Evolutionary conservation across 768 basidiomycete genomes (phyloP), one percentile per base, ranked within the genome.

Genomic region (Pulveroboletus sp.): DNA sequence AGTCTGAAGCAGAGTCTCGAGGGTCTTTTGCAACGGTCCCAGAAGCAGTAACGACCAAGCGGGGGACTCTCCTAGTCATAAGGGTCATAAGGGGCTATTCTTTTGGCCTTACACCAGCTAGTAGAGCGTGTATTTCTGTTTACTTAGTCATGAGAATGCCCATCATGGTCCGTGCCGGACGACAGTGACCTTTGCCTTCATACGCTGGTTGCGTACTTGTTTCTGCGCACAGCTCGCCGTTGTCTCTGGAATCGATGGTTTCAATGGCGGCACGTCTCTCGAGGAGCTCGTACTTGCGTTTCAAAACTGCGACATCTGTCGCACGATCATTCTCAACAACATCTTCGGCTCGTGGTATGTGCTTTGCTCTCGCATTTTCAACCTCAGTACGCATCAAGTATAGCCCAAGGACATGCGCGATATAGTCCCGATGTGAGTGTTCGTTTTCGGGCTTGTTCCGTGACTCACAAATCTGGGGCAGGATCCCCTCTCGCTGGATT

Each of bases 401-500:
- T 32, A 65, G 62, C 57, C n/a, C 53, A 63, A 32, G 52, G 36
- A 36, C 49, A 58, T 35, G 50, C 43, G 17, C 49, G 55, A 9
- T 69, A 66, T 48, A 57, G 53, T 14, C 38, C 64, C 18, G 39
- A 46, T 8, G 66, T 59, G 35, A 40, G 68, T 43, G 14, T 28
- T 26, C 35, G 35, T 12, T 45, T 31, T 33, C 30, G 46, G 17
- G 8, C 35, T 18, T 31, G 9, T 39, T 44, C 30, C 21, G 15
- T 12, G 10, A n/a, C 55, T 51, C 35, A 57, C 55, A 46, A 24
- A 8, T 33, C n/a, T 15, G 31, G 24, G 39, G 6, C 49, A 93
- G 90, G 94, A 98, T 64, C 89, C 93, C 0, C 71, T 98, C 56
- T 80, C 80, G 59, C 61, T 93, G 27, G 87, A 92, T 52, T 81